phyloP scores from a whole-genome alignment of 257 asterid species.

The Scutellaria baicalensis region DNA sequence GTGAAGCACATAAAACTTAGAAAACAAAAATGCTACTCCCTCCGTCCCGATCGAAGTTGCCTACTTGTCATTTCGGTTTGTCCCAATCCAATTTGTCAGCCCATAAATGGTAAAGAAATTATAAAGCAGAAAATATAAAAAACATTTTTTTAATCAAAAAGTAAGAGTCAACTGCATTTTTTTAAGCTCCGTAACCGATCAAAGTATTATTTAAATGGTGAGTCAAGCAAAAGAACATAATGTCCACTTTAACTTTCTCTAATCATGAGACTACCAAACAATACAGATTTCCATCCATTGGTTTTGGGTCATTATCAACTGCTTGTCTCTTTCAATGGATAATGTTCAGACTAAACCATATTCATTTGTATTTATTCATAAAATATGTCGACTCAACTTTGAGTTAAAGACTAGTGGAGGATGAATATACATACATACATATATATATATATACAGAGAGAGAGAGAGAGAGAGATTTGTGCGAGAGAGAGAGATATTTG shows the following conservation, averaged over 20 bases:
- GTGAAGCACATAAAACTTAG: not conserved
- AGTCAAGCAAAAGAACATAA: not conserved
- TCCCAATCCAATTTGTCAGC: too few relatives aligned
- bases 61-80: too few relatives aligned
- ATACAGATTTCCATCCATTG: not conserved
- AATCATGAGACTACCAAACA: not conserved
- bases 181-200: too few relatives aligned
- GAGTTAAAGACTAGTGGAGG: conserved; percentile 10
- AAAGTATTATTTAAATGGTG: not conserved
- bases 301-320: not conserved
- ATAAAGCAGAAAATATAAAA: too few relatives aligned
- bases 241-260: not conserved
- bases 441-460: too few relatives aligned
- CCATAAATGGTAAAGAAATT: too few relatives aligned
- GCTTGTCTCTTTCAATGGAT: conserved; percentile 1
- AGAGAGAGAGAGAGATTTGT: too few relatives aligned
- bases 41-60: too few relatives aligned
- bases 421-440: not conserved
- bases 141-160: too few relatives aligned
- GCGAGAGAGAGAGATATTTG: too few relatives aligned
- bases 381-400: conserved; percentile 1
- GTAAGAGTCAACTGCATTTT: too few relatives aligned
- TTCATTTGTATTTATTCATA: not conserved
- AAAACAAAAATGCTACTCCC: not conserved
- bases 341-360: not conserved